These are phyloP conservation scores for Panaeolus papilionaceus DNA, from an alignment of 768 basidiomycete species.

Conservation along the genomic window DNA sequence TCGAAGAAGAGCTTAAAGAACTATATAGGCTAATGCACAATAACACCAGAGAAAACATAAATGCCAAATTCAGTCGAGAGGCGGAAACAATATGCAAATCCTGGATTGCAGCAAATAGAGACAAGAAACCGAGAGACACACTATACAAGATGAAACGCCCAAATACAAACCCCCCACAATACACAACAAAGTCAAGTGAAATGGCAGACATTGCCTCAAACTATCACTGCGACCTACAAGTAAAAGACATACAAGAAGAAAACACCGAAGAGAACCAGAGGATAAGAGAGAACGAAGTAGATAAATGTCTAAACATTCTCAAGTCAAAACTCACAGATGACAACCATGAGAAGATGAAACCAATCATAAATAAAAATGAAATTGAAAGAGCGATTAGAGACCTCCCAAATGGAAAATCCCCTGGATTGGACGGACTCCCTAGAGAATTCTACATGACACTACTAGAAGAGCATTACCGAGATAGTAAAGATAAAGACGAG, in stretches of 20 bases:
- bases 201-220: slow-evolving; percentile 39
- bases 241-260: slow-evolving; percentile 15
- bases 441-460: background rate
- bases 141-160: background rate
- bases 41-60: background rate
- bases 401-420: slow-evolving; percentile 3
- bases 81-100: slow-evolving; percentile 4
- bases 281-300: background rate
- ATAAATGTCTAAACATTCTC: slow-evolving; percentile 15
- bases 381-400: background rate
- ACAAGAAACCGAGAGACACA: slow-evolving; percentile 10
- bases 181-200: slow-evolving; percentile 28
- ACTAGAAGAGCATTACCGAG: background rate
- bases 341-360: slow-evolving; percentile 1
- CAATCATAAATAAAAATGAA: slow-evolving; percentile 2
- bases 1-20: background rate
- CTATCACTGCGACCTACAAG: slow-evolving; percentile 37
- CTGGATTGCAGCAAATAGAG: background rate
- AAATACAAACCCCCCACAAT: slow-evolving; percentile 4
- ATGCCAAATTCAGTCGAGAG: background rate
- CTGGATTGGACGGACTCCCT: background rate
- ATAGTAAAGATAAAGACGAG: background rate
- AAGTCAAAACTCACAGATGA: background rate
- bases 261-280: background rate
- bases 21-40: background rate